Conservation (phyloP, 139 green algal species). For the Closterium sp. region DNA sequence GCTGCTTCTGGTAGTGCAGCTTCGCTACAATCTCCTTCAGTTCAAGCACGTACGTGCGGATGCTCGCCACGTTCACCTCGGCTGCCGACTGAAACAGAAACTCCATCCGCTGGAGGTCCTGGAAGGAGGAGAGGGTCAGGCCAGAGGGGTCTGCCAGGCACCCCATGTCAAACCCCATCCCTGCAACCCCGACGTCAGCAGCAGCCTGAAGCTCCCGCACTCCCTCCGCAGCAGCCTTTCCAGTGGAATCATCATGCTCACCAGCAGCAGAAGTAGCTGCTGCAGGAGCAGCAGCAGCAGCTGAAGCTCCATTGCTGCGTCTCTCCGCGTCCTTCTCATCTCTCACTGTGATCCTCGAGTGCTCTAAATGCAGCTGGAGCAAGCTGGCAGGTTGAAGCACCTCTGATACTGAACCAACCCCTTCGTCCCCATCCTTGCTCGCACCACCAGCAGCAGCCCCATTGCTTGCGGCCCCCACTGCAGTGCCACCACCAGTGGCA, state of each 20-base stretch:
- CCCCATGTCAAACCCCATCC: background rate
- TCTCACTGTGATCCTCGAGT: background rate
- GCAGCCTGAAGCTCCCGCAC: background rate
- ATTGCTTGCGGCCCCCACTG: background rate
- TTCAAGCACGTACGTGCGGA: conserved; percentile 45
- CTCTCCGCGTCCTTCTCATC: background rate
- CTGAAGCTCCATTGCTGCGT: background rate
- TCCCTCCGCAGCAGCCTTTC: background rate
- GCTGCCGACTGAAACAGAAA: conserved; percentile 44
- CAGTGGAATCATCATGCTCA: too few relatives aligned
- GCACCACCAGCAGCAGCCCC: background rate
- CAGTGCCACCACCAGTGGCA: background rate
- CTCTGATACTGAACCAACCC: too few relatives aligned
- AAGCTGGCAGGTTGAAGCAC: background rate
- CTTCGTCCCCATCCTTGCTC: background rate
- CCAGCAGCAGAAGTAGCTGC: background rate
- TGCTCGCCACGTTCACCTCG: conserved; percentile 47
- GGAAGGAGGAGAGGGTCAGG: background rate
- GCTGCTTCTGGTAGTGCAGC: conserved; percentile 53
- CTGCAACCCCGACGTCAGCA: background rate
- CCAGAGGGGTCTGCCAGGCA: background rate
- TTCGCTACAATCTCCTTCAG: conserved; percentile 49
- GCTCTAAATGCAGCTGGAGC: background rate
- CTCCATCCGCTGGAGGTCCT: conserved; percentile 39
- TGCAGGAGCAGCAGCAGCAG: background rate